phyloP scores from a whole-genome alignment of 2,329 filamentous ascomycete genomes.

The Ploettnerulaceae sp. region DNA sequence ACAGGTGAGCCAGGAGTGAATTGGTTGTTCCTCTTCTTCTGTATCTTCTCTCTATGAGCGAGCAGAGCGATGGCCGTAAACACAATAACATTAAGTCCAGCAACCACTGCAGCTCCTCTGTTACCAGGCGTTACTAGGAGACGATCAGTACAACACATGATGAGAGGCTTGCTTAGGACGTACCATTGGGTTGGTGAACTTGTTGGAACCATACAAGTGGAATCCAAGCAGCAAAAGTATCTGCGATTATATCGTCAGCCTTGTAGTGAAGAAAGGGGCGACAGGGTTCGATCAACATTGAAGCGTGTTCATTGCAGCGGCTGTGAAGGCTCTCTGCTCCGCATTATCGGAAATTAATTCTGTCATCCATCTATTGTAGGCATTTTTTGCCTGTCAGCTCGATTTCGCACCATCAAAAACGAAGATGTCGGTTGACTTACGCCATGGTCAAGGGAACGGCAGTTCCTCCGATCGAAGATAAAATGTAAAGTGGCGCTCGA shows the following conservation, averaged over 20 bases:
- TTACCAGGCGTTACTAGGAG: constrained; percentile 17
- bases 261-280: constrained; percentile 28
- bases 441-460: constrained; percentile 46
- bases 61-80: constrained; percentile 15
- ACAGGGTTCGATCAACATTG: constrained; percentile 49
- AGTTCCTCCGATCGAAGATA: constrained; percentile 47
- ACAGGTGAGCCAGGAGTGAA: constrained; percentile 3
- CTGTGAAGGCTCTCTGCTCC: constrained; percentile 19
- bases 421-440: constrained; percentile 36
- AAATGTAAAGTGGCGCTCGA: constrained; percentile 41
- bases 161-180: too few relatives aligned
- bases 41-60: constrained; percentile 16
- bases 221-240: constrained; percentile 49
- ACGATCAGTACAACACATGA: too few relatives aligned
- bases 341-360: constrained; percentile 18
- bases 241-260: constrained; percentile 40
- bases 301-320: constrained; percentile 16
- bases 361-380: constrained; percentile 16
- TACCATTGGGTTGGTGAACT: constrained; percentile 54
- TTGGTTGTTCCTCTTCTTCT: constrained; percentile 13
- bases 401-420: too few relatives aligned
- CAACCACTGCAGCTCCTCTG: constrained; percentile 18
- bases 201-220: constrained; percentile 63
- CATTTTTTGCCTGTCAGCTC: too few relatives aligned
- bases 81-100: constrained; percentile 15